Conservation (phyloP, 2,329 filamentous ascomycete genomes). For the Setomelanomma holmii region DNA sequence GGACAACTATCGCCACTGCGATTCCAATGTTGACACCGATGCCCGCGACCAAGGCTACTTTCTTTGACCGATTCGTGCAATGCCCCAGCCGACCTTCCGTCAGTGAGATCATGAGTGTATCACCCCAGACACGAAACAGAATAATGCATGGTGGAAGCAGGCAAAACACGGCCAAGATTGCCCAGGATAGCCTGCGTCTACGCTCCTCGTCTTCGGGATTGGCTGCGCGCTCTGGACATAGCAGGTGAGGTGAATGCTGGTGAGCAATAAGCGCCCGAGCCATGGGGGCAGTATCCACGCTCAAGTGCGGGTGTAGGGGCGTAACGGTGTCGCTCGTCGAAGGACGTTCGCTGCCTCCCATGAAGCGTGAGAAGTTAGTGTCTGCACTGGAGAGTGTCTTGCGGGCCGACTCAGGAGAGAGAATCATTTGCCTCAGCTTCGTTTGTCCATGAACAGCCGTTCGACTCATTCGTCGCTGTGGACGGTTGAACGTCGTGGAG, state of each 20-base stretch:
- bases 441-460: conserved; percentile 44
- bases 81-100: conserved; percentile 41
- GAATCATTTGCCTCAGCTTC: conserved; percentile 43
- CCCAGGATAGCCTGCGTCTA: conserved; percentile 40
- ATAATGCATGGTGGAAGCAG: conserved; percentile 46
- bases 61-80: conserved; percentile 40
- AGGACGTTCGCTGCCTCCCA: conserved; percentile 32
- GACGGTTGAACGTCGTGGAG: conserved; percentile 24
- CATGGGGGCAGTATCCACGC: conserved; percentile 18
- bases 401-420: conserved; percentile 29
- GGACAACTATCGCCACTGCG: conserved; percentile 30
- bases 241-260: conserved; percentile 38
- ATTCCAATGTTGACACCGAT: conserved; percentile 36
- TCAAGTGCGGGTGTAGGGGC: conserved; percentile 29
- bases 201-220: conserved; percentile 34
- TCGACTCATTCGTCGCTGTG: conserved; percentile 30
- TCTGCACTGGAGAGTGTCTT: conserved; percentile 27
- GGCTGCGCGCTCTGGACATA: conserved; percentile 34
- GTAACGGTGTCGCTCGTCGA: conserved; percentile 41
- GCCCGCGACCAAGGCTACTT: conserved; percentile 38
- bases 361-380: conserved; percentile 28
- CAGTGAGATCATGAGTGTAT: conserved; percentile 36
- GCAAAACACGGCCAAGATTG: conserved; percentile 42
- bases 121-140: conserved; percentile 44
- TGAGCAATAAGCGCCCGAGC: conserved; percentile 20